Base-by-base conservation (phyloP, 768 basidiomycete species). In the Russula sp. region DNA sequence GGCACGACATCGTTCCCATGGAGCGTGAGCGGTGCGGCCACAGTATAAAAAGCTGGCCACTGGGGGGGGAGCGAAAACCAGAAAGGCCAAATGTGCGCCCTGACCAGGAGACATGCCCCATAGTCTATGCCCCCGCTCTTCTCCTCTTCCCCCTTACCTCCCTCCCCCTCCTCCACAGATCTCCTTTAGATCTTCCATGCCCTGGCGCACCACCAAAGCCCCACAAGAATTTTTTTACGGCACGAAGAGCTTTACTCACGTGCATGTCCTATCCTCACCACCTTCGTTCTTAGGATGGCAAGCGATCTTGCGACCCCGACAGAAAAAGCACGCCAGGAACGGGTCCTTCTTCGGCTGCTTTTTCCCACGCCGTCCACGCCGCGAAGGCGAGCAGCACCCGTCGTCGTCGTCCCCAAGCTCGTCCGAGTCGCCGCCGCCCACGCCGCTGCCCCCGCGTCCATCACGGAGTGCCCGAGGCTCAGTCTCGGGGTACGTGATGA, bases 281-380 rank as follows among this genome's bases (percentile, higher is more conserved):
- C 64, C 70, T 32, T 70, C 69, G 20, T 67, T 63, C 57, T 70
- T 73, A 18, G 70, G 73, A 35, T 72, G 70, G 63, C 75, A 76
- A 20, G 75, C 75, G 49, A 75, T 75, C 72, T 76, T 76, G 60
- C 75, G 73, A 42, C 73, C 73, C 22, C 75, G 61, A 59, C 75
- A 75, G 69, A 76, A 76, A 60, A 69, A 73, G 63, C 75, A 75
- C 10, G 75, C 75, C n/a, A 76, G 71, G 36, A 72, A 74, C 20
- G 72, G 67, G 32, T 75, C 74, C 67, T 74, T 73, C 69, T 72
- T 73, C n/a, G 72, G 70, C 42, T 59, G 47, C 43, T 66, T 66
- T n/a, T 54, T 63, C 52, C 62, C 62, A 63, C 67, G 66, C 68
- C 73, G 48, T 66, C 73, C 59, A 60, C 64, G 66, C 65, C 64